Evolutionary conservation across 1,139 yeast genomes (phyloP).

Genomic region (Pichia sp.): DNA sequence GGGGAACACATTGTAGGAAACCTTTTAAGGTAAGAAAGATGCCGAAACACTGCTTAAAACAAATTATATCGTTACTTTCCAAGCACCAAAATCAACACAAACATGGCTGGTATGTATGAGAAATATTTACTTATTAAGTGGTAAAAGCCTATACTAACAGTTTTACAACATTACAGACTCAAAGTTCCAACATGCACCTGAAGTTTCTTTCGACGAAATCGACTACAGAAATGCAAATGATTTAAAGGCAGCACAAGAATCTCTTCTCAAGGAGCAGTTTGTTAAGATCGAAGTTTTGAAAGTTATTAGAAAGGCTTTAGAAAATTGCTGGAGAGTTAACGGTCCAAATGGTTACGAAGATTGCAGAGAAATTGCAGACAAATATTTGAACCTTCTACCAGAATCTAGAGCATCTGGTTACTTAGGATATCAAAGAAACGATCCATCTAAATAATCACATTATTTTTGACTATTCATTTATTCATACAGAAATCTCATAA

Average conservation of each 20-base stretch:
- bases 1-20: background rate
- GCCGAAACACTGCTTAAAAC: no score
- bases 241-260: slow-evolving; percentile 65
- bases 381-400: slow-evolving; percentile 72
- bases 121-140: background rate
- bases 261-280: slow-evolving; percentile 76
- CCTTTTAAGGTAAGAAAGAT: no score
- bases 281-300: slow-evolving; percentile 63
- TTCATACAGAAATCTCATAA: no score
- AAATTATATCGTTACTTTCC: background rate
- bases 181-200: slow-evolving; percentile 45
- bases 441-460: slow-evolving; percentile 54
- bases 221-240: slow-evolving; percentile 62
- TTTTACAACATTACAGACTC: background rate
- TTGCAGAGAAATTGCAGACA: slow-evolving; percentile 70
- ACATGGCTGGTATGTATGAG: slow-evolving; percentile 12
- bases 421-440: slow-evolving; percentile 79
- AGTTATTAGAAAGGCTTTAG: slow-evolving; percentile 65
- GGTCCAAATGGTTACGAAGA: slow-evolving; percentile 72
- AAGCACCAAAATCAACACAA: background rate
- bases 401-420: slow-evolving; percentile 61
- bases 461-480: background rate
- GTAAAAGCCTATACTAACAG: background rate
- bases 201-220: slow-evolving; percentile 78
- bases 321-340: slow-evolving; percentile 52